Evolutionary conservation across 31 red algal species (phyloP).

Genomic region (Bonnemaisonia californica): DNA sequence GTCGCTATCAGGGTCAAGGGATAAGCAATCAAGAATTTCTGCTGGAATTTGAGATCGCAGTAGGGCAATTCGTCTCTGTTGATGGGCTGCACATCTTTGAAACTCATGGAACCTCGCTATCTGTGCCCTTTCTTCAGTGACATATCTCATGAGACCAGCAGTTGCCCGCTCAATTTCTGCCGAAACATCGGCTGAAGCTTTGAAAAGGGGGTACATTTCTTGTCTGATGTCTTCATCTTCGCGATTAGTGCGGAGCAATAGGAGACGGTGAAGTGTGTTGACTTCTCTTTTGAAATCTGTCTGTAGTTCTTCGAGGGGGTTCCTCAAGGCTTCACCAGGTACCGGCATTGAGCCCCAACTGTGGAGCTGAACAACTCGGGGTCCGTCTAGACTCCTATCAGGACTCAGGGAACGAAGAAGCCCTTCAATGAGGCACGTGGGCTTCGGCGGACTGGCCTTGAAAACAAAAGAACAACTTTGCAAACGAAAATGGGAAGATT

Average conservation of each 20-base stretch:
- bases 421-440: too few species aligned
- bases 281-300: conserved; percentile 14
- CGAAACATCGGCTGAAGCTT: conserved; percentile 12
- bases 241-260: conserved; percentile 16
- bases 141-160: conserved; percentile 22
- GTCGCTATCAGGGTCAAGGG: not conserved
- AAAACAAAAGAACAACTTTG: too few species aligned
- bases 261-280: conserved; percentile 20
- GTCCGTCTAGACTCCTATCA: too few species aligned
- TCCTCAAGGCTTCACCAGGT: not conserved
- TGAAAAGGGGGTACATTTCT: conserved; percentile 40
- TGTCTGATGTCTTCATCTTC: conserved; percentile 28
- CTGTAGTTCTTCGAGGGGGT: conserved; percentile 22
- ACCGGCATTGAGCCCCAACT: not conserved
- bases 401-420: too few species aligned
- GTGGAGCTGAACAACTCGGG: too few species aligned
- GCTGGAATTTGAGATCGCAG: conserved; percentile 25
- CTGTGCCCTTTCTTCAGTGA: conserved; percentile 44
- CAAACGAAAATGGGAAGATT: too few species aligned
- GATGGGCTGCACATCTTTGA: conserved; percentile 2
- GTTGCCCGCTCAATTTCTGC: conserved; percentile 47
- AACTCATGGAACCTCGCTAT: conserved; percentile 29
- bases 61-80: conserved; percentile 28
- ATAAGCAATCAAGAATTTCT: not conserved
- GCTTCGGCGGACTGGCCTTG: too few species aligned